Evolutionary conservation across 139 green algal genomes (phyloP), one percentile per base, ranked within the genome.

Genomic region (Tetraselmis chui): DNA sequence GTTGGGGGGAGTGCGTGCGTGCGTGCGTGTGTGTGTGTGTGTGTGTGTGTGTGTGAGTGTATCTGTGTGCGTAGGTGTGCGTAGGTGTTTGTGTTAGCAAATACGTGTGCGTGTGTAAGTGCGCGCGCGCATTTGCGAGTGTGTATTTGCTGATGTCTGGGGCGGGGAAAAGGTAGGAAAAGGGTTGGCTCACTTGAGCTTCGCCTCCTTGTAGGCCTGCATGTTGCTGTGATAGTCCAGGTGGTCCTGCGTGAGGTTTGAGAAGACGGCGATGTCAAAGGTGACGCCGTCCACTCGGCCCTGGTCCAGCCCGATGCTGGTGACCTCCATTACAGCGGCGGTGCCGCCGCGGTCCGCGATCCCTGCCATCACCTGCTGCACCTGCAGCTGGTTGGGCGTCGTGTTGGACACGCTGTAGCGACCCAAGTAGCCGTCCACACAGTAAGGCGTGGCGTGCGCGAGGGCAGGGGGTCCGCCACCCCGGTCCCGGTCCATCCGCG

Each of bases 261-360:
- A 99, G 87, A 95, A 96, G 2, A 96, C 88, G 0, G 90, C 89
- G 5, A 98, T 90, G 80, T 93, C 89, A 1, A 93, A 81, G 74
- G 93, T 79, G 2, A 96, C 77, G n/a, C 83, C 87, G 32, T 91
- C 76, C 2, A 75, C 25, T 77, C 83, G 59, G 24, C 81, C 59
- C 59, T 88, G 79, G 23, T 30, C 67, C 2, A 93, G 82, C 24
- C 29, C 59, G 5, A 80, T 77, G 29, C 67, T 80, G 5, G 58
- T 29, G 31, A 77, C 84, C 86, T 98, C 95, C 84, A 97, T 88
- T 2, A 96, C 89, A 23, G 83, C 86, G 25, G 86, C 86, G 26
- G 83, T 83, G 0, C 89, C 95, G 2, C 92, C 96, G 2, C 94
- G 85, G 84, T 99, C 92, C 2, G 89, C 83, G 87, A 97, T 95